Evolutionary conservation across 257 asterid species (phyloP), one percentile per base, ranked within the genome.

Genomic region (Solanum infundibuliforme): DNA sequence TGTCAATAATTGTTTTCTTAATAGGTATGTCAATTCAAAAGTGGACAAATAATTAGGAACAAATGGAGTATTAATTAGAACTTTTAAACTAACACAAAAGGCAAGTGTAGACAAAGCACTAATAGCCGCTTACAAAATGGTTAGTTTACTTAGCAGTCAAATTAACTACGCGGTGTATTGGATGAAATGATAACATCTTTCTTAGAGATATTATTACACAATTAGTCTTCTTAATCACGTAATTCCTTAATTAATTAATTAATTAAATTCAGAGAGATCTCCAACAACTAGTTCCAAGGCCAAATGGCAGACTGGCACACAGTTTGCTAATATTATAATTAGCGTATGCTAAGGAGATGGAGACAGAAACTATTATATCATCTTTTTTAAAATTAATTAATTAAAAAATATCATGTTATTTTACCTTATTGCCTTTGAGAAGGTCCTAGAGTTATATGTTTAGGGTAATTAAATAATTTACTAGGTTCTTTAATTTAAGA

Each of bases 401-500:
- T 68, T 66, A 25, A 65, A 65, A 5, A n/a, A n/a, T 0, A 36
- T 74, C 31, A 9, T 74, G 83, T 36, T 10, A 77, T 23, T 77
- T 77, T 77, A 77, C 84, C 84, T 36, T 74, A 71, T 71, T 0
- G 29, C 85, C 0, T 81, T 81, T 81, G 68, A 48, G 69, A 48
- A 46, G 41, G 3, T 81, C 85, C 5, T 81, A 81, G 68, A 46
- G 85, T 81, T 81, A 76, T 76, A 12, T 25, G 20, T 29, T 29
- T 36, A 36, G 55, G 83, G 85, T 81, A 43, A 65, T 65, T 25
- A 69, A 79, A 81, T 46, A 27, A 46, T 81, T 81, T 27, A 81
- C 11, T 27, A 43, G 27, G 7, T 20, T 46, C 39, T 43, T 16
- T 81, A 46, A 81, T 46, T 27, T 43, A 16, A 46, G 39, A 29